A percentile compares a stretch with the other conserved stretches of the same genome.
Evolutionary conservation across 1,139 yeast genomes (phyloP).

Genomic region (Tardiomyces blankii): DNA sequence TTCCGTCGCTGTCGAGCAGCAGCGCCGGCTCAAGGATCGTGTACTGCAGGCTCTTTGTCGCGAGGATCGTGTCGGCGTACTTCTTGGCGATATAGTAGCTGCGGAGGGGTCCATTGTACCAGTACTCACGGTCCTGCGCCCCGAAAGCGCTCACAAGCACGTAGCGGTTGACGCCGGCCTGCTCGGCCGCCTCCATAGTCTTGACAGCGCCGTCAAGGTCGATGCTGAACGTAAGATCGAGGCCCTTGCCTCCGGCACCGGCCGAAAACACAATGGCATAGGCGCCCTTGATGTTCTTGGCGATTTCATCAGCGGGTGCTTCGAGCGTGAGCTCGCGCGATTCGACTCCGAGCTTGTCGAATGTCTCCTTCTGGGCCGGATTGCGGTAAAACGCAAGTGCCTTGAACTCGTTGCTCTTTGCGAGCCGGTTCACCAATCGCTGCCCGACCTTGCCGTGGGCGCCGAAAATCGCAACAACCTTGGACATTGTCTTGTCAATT

Average conservation of each 20-base stretch:
- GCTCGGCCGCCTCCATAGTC: conserved; percentile 43
- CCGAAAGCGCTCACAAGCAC: conserved; percentile 47
- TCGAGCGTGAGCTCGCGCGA: conserved; percentile 30
- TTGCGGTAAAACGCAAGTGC: conserved; percentile 45
- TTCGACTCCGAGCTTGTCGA: conserved; percentile 27
- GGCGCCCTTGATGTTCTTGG: conserved; percentile 33
- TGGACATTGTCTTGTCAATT: background rate
- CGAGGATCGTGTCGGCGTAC: conserved; percentile 40
- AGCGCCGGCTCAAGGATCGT: conserved; percentile 40
- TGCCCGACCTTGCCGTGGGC: conserved; percentile 55
- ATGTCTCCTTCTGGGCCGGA: conserved; percentile 33
- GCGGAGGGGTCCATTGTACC: conserved; percentile 25
- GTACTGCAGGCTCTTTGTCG: conserved; percentile 31
- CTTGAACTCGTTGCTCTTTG: conserved; percentile 19
- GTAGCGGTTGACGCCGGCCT: conserved; percentile 37
- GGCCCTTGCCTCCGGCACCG: conserved; percentile 49
- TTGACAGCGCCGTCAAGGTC: conserved; percentile 56
- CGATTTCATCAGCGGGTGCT: conserved; percentile 30
- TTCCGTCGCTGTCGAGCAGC: conserved; percentile 30
- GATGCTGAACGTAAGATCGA: conserved; percentile 37
- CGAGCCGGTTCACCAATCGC: conserved; percentile 26
- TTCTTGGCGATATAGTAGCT: conserved; percentile 42
- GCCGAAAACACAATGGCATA: conserved; percentile 54
- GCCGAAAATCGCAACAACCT: conserved; percentile 39
- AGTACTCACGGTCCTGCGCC: conserved; percentile 29